Evolutionary conservation across 1,284 basidiomycete species (phyloP).

Genomic region (Trametes versicolor): DNA sequence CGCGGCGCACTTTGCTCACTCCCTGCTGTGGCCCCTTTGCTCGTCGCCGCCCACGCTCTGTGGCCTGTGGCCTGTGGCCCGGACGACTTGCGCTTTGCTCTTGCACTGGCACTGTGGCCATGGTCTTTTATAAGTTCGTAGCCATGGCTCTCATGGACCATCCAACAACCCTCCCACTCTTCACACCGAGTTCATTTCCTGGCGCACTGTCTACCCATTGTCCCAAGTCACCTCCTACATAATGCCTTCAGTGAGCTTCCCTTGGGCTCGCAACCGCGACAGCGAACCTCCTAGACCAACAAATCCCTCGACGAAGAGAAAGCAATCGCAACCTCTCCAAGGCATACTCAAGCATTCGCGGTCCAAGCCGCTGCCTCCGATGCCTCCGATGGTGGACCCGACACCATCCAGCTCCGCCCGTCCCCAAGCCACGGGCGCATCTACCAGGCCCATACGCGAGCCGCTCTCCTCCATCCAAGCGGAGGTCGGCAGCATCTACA

Average conservation of each 20-base stretch:
- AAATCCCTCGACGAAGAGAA: slow-evolving; percentile 1
- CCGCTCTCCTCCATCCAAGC: slow-evolving; percentile 24
- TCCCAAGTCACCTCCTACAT: slow-evolving; percentile 7
- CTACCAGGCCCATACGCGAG: slow-evolving; percentile 11
- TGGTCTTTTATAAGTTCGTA: slow-evolving; percentile 10
- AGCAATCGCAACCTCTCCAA: slow-evolving; percentile 9
- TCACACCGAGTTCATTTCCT: slow-evolving; percentile 9
- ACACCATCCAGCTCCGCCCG: slow-evolving; percentile 5
- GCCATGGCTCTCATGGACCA: slow-evolving; percentile 15
- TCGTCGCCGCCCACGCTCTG: slow-evolving; percentile 9
- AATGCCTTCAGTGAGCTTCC: slow-evolving; percentile 14
- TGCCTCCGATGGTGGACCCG: slow-evolving; percentile 9
- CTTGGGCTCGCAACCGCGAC: neutral
- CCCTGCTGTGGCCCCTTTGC: slow-evolving; percentile 4
- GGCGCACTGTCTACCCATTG: slow-evolving; percentile 10
- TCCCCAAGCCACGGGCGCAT: slow-evolving; percentile 3
- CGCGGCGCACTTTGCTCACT: slow-evolving; percentile 11
- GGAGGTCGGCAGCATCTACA: slow-evolving; percentile 2
- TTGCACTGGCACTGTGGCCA: slow-evolving; percentile 16
- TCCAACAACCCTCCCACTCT: slow-evolving; percentile 1
- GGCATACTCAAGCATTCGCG: neutral
- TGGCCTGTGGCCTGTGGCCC: neutral
- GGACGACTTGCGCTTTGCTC: slow-evolving; percentile 8
- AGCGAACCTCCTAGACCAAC: neutral
- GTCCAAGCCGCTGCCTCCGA: slow-evolving; percentile 6